Percentiles rank a stretch among this genome's conserved stretches.
Conservation (phyloP, 306 rosid genomes). For the Cucumis cinereus region DNA sequence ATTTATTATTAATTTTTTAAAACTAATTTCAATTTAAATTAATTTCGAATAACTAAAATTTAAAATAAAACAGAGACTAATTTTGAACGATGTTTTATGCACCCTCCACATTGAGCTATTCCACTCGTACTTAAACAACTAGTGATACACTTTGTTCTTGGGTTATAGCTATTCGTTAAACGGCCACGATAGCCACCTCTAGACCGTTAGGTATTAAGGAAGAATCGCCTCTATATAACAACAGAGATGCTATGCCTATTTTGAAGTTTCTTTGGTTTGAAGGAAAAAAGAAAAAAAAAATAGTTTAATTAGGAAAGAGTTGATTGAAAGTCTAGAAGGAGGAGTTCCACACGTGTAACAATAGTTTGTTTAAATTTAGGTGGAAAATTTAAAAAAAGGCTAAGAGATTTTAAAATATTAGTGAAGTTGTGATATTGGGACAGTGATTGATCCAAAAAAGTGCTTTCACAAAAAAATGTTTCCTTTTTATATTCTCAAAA, state of each 20-base stretch:
- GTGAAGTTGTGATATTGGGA: not conserved
- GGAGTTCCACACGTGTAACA: not conserved
- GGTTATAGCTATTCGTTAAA: no score
- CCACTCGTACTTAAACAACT: no score
- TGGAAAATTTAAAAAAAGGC: not conserved
- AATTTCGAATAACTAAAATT: no score
- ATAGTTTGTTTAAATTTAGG: not conserved
- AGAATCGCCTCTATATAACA: no score
- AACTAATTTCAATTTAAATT: not conserved
- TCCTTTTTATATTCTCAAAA: not conserved
- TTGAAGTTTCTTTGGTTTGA: not conserved
- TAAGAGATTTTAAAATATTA: not conserved
- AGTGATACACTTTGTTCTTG: no score
- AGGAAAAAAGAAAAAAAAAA: not conserved
- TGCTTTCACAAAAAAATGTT: not conserved
- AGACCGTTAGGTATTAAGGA: no score
- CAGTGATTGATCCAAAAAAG: not conserved
- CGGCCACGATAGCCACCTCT: no score
- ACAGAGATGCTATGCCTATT: not conserved
- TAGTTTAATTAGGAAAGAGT: not conserved
- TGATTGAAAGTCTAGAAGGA: not conserved
- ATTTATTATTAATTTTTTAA: no score
- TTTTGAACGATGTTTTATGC: no score
- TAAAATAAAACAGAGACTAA: no score
- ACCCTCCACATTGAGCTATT: no score